Conservation (phyloP, 495 filamentous ascomycete genomes). For the Xylaria venustula region DNA sequence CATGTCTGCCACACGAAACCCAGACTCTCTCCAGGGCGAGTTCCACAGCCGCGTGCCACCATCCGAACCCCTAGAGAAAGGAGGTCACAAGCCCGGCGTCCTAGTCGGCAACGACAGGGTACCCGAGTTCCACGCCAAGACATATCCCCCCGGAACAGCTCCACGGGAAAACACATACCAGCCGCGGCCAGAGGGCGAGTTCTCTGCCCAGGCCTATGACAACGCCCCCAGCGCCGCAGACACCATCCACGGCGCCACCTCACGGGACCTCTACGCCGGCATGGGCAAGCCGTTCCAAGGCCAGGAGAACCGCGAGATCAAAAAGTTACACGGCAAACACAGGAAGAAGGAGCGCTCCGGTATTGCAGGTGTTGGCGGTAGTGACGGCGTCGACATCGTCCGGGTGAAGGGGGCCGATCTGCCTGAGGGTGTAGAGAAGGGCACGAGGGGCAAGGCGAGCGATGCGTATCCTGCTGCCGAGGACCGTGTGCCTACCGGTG, state of each 20-base stretch:
- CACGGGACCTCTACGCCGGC: constrained; percentile 57
- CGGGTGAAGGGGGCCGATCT: constrained; percentile 41
- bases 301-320: constrained; percentile 57
- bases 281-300: constrained; percentile 62
- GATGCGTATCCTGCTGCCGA: constrained; percentile 37
- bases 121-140: constrained; percentile 63
- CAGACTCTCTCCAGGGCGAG: constrained; percentile 57
- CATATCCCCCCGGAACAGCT: constrained; percentile 62
- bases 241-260: constrained; percentile 63
- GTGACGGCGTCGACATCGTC: constrained; percentile 23
- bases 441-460: constrained; percentile 37
- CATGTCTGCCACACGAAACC: constrained; percentile 56
- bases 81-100: constrained; percentile 64
- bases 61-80: constrained; percentile 50
- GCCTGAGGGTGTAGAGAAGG: constrained; percentile 33
- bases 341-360: constrained; percentile 55
- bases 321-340: constrained; percentile 42
- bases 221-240: constrained; percentile 39
- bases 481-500: constrained; percentile 39
- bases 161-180: constrained; percentile 60
- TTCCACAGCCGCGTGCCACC: constrained; percentile 53
- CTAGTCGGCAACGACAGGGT: constrained; percentile 58
- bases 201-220: constrained; percentile 44
- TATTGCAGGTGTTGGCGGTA: constrained; percentile 53
- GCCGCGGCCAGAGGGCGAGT: constrained; percentile 50